Percentiles rank a stretch among this genome's conserved stretches.
Evolutionary conservation across 352 stramenopile genomes (phyloP).

Genomic region (Thraustochytrium aureum): DNA sequence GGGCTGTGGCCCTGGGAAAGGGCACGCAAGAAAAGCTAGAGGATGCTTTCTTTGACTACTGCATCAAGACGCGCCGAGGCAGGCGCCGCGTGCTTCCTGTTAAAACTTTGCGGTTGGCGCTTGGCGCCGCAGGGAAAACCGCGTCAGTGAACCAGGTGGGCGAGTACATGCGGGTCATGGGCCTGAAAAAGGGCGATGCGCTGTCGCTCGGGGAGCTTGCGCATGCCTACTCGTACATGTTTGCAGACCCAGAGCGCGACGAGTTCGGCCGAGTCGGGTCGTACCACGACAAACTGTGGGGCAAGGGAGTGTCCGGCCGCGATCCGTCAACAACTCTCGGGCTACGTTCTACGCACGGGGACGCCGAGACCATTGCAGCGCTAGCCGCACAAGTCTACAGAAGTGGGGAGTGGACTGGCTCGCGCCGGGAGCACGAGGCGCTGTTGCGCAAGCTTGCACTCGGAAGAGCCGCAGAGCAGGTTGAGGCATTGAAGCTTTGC

Average conservation of each 20-base stretch:
- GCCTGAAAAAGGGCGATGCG: conserved; percentile 29
- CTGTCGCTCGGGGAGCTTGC: conserved; percentile 39
- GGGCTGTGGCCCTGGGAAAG: background rate
- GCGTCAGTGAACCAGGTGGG: conserved; percentile 28
- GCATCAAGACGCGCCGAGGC: conserved; percentile 33
- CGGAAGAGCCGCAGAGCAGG: background rate
- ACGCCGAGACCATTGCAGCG: conserved; percentile 37
- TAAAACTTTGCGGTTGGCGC: conserved; percentile 25
- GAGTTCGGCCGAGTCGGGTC: conserved; percentile 49
- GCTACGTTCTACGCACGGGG: background rate
- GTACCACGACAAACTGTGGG: conserved; percentile 51
- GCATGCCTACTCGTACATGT: conserved; percentile 51
- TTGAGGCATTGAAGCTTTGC: conserved; percentile 22
- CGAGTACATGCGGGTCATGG: conserved; percentile 54
- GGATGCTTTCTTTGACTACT: conserved; percentile 48
- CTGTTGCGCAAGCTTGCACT: conserved; percentile 43
- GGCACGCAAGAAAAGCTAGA: conserved; percentile 1
- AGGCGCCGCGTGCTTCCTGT: conserved; percentile 17
- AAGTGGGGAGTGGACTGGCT: conserved; percentile 29
- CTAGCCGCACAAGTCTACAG: conserved; percentile 30
- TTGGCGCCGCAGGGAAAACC: conserved; percentile 23
- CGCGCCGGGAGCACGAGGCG: conserved; percentile 14
- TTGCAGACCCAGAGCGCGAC: conserved; percentile 38
- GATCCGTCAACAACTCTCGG: background rate
- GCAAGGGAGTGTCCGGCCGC: background rate